Base-by-base conservation (phyloP, 1,284 basidiomycete species). In the Rhodotorula sp. region DNA sequence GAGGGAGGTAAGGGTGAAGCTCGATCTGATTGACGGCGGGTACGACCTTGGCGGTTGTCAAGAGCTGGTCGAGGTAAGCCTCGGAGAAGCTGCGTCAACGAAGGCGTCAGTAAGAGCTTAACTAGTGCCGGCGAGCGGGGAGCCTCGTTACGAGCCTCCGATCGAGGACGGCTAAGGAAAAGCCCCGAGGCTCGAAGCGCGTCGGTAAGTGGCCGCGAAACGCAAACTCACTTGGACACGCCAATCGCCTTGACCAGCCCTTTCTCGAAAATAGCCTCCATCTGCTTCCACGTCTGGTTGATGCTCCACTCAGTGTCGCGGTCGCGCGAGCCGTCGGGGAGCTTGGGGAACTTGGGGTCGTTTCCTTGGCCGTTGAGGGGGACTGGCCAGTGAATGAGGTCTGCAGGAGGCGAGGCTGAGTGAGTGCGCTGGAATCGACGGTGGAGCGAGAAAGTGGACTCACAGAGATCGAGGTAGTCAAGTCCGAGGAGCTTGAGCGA, bases 241-340 rank as follows among this genome's bases (percentile, higher is more conserved):
- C 92, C 92, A 72, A 94, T 93, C 60, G 92, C 91, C 79, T 86
- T 86, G 59, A 89, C 84, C 80, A 92, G 91, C 46, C 89, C 89
- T 28, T 81, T 81, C 62, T 79, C 81, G 24, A 85, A 78, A 1
- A 92, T 72, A 20, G 82, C 86, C 80, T 93, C 91, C 87, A 94
- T 89, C 78, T 89, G 87, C 73, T 84, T 86, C 91, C 92, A 93
- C 9, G 91, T 92, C 67, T 91, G 84, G 64, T 80, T 78, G 70
- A 85, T 80, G 44, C 81, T 80, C 67, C 82, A 82, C 30, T 76
- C 76, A 24, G 81, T 80, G 40, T 60, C 55, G 11, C 65, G 22
- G 34, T 73, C 72, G 26, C 72, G 55, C 84, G 82, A 84, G 47
- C 90, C 90, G 80, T 88, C 85, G 0, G 86, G 84, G 62, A 84